Evolutionary conservation across 257 asterid genomes (phyloP).

Genomic region (Pogostemon cablin): DNA sequence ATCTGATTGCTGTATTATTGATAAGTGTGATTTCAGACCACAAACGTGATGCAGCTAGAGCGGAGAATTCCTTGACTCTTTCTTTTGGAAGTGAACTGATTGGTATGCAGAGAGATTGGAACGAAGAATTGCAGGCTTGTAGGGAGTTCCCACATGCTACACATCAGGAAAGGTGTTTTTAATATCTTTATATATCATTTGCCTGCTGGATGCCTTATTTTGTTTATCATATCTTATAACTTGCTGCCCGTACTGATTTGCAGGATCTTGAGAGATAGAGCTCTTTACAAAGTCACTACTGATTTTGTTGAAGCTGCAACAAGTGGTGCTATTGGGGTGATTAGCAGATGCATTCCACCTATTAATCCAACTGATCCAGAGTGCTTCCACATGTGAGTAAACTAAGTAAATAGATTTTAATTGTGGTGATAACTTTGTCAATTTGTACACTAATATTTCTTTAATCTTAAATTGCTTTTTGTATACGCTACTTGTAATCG

Average conservation of each 20-base stretch:
- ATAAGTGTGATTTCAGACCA: conserved; percentile 62
- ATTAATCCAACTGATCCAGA: conserved; percentile 98
- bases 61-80: conserved; percentile 80
- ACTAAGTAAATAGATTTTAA: not conserved
- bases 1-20: conserved; percentile 28
- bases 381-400: conserved; percentile 90
- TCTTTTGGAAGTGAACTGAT: conserved; percentile 95
- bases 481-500: not conserved
- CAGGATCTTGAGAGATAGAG: conserved; percentile 94
- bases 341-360: conserved; percentile 88
- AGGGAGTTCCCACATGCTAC: conserved; percentile 87
- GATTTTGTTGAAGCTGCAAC: conserved; percentile 96
- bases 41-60: conserved; percentile 95
- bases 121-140: conserved; percentile 93
- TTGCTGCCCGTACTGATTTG: conserved; percentile 26
- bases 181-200: conserved; percentile 28
- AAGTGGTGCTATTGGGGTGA: conserved; percentile 91
- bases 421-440: not conserved
- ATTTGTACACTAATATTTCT: not conserved
- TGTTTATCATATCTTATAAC: conserved; percentile 15
- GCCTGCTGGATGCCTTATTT: not conserved
- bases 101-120: conserved; percentile 99
- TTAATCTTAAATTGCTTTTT: not conserved
- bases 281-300: conserved; percentile 86
- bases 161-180: conserved; percentile 78